Evolutionary conservation across 1,284 basidiomycete species (phyloP).

Genomic region (Amylostereum areolatum): DNA sequence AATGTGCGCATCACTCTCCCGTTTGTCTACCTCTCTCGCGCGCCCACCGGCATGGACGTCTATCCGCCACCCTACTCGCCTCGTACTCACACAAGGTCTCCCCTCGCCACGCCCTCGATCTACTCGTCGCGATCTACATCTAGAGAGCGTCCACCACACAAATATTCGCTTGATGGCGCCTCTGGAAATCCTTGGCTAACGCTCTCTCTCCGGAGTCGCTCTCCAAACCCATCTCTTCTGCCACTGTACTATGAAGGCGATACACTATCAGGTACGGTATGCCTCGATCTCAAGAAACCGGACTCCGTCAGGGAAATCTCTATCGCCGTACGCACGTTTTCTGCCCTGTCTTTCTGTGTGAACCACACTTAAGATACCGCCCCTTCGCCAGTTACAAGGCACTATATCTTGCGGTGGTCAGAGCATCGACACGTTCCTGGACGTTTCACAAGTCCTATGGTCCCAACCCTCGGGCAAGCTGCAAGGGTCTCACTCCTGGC

Average conservation of each 20-base stretch:
- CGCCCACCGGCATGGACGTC: too few species aligned
- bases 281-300: conserved; percentile 36
- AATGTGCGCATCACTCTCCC: too few species aligned
- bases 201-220: conserved; percentile 34
- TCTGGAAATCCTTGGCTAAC: conserved; percentile 32
- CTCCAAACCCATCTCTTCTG: conserved; percentile 23
- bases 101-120: neutral
- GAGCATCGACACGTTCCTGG: conserved; percentile 36
- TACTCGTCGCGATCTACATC: neutral
- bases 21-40: too few species aligned
- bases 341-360: neutral
- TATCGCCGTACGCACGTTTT: conserved; percentile 26
- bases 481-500: conserved; percentile 37
- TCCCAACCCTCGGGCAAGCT: conserved; percentile 35
- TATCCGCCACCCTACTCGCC: neutral
- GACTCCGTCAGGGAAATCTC: conserved; percentile 39
- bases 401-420: conserved; percentile 39
- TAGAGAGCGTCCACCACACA: conserved; percentile 6
- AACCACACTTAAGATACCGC: too few species aligned
- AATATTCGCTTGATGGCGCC: conserved; percentile 14
- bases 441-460: conserved; percentile 24
- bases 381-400: conserved; percentile 20
- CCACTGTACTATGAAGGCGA: conserved; percentile 41
- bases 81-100: neutral
- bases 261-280: conserved; percentile 36